phyloP scores from a whole-genome alignment of 148 eudicot species.

The Arbutus unedo region DNA sequence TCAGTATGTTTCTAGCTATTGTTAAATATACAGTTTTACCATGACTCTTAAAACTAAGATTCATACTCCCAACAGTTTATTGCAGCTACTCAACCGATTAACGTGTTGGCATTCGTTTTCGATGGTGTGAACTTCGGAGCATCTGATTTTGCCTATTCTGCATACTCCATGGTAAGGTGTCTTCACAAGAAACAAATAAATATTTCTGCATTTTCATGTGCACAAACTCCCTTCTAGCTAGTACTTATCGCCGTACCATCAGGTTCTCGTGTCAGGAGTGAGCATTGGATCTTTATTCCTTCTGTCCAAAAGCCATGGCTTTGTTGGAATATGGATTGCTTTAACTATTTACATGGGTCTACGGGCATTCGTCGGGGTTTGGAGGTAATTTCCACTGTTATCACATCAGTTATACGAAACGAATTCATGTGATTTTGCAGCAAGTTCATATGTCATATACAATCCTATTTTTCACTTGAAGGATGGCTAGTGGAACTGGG shows the following conservation, averaged over 20 bases:
- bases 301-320: slow-evolving; percentile 59
- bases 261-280: slow-evolving; percentile 66
- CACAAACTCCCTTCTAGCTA: not conserved
- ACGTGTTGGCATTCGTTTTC: slow-evolving; percentile 70
- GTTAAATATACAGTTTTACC: not conserved
- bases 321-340: slow-evolving; percentile 88
- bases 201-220: not conserved
- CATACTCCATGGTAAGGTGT: slow-evolving; percentile 73
- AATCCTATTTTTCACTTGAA: slow-evolving; percentile 21
- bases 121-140: slow-evolving; percentile 90
- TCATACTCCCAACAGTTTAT: slow-evolving; percentile 42
- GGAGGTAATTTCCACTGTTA: slow-evolving; percentile 55
- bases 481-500: slow-evolving; percentile 93
- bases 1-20: not conserved
- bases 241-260: slow-evolving; percentile 13
- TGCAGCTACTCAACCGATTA: slow-evolving; percentile 80
- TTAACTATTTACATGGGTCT: slow-evolving; percentile 80
- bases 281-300: slow-evolving; percentile 64
- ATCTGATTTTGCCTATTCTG: slow-evolving; percentile 81
- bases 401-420: not conserved
- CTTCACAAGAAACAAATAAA: not conserved
- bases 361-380: slow-evolving; percentile 73
- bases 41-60: not conserved
- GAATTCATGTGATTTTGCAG: not conserved
- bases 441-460: not conserved